Conservation (phyloP, 768 basidiomycete species). For the Pluteus cervinus region DNA sequence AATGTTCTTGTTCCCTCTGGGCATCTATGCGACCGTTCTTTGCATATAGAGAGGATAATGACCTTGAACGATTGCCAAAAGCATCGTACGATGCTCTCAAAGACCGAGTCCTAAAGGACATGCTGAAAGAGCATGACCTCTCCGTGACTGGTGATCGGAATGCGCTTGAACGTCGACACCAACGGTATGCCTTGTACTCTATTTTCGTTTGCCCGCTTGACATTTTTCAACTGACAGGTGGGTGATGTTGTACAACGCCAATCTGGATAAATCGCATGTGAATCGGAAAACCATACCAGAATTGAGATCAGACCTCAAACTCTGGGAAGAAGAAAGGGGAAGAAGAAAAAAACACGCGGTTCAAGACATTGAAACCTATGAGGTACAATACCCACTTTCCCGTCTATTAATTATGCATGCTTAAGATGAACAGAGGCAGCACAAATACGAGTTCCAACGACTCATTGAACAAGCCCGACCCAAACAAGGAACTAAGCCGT, state of each 20-base stretch:
- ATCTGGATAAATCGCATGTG: slow-evolving; percentile 47
- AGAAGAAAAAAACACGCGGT: slow-evolving; percentile 34
- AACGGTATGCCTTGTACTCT: slow-evolving; percentile 34
- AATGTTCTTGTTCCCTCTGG: too few species aligned
- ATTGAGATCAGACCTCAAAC: slow-evolving; percentile 46
- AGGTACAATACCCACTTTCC: slow-evolving; percentile 31
- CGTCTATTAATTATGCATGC: not conserved
- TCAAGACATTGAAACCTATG: slow-evolving; percentile 31
- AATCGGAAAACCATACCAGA: slow-evolving; percentile 40
- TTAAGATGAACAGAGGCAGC: not conserved
- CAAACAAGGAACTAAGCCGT: slow-evolving; percentile 16
- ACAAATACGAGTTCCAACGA: slow-evolving; percentile 7
- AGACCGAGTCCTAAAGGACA: slow-evolving; percentile 52
- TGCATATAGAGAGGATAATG: slow-evolving; percentile 25
- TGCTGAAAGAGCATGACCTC: slow-evolving; percentile 45
- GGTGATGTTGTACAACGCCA: slow-evolving; percentile 66
- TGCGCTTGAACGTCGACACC: slow-evolving; percentile 50
- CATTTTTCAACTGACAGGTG: too few species aligned
- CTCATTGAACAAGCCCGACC: slow-evolving; percentile 31
- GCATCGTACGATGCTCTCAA: slow-evolving; percentile 60
- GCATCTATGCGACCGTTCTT: too few species aligned
- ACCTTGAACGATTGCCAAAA: slow-evolving; percentile 49
- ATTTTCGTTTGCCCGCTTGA: slow-evolving; percentile 1
- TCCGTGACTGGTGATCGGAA: slow-evolving; percentile 46
- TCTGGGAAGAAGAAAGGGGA: slow-evolving; percentile 50